Evolutionary conservation across 768 basidiomycete genomes (phyloP), one percentile per base, ranked within the genome.

Genomic region (Leccinum rimulosum): DNA sequence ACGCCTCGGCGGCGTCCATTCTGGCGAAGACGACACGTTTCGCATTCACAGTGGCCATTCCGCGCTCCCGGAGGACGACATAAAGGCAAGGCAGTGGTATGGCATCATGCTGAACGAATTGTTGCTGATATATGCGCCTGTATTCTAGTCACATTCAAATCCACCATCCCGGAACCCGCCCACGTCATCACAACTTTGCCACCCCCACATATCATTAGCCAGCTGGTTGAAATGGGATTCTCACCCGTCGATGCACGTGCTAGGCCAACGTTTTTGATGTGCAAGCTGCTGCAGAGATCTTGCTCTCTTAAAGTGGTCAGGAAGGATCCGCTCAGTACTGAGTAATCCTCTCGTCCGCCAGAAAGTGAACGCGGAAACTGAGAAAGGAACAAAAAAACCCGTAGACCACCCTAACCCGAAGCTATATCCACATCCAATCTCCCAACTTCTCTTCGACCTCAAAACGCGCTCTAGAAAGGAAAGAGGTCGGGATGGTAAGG

Each of bases 171-270:
- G 25, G 25, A 25, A 25, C 25, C 25, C 30, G 52, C 22, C 25
- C 52, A 38, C 58, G 6, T 61, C 61, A 19, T 50, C 54, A 36
- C 36, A 38, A 0, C 70, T 0, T 87, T 87, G 1, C 88, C 88
- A 3, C 95, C 95, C 1, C 95, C 95, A 0, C 96, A 98, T 68
- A 79, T 98, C 54, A 74, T 94, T 1, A 95, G 95, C 0, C 90
- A 93, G 70, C 83, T 98, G 31, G 89, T 97, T 30, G 93, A 95
- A 74, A 97, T 98, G 94, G 96, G 95, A 4, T 98, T 97, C 75
- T 84, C 91, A 0, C 79, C 89, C 22, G 73, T 82, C 17, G 86
- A 92, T 67, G 90, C 95, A 2, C 83, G 84, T 6, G 70, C 80
- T 59, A 22, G 22, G 63, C 22, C 38, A 55, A 51, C 22, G 22